Conservation (phyloP, 1,284 basidiomycete species). For the Leccinum pallidistipes region DNA sequence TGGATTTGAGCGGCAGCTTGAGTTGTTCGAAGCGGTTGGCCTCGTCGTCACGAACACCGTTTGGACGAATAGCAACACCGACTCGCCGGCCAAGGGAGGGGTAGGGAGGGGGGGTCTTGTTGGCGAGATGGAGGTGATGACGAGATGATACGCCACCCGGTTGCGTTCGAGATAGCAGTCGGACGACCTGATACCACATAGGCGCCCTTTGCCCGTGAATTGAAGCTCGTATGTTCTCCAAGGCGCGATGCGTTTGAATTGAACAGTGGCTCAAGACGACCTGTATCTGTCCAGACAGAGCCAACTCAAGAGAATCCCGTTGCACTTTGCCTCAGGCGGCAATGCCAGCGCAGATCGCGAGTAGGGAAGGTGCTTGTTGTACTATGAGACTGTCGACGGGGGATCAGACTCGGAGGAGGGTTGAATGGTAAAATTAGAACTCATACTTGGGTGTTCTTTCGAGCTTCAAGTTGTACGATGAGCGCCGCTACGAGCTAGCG, state of each 20-base stretch:
- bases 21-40: slow-evolving; percentile 86
- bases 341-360: slow-evolving; percentile 65
- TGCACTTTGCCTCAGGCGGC: slow-evolving; percentile 49
- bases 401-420: background rate
- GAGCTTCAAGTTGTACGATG: slow-evolving; percentile 37
- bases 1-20: slow-evolving; percentile 89
- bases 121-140: slow-evolving; percentile 64
- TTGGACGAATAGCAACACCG: slow-evolving; percentile 39
- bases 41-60: slow-evolving; percentile 66
- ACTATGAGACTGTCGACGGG: slow-evolving; percentile 30
- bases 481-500: slow-evolving; percentile 67
- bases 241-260: slow-evolving; percentile 92
- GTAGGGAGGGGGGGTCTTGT: slow-evolving; percentile 64
- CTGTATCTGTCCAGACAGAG: slow-evolving; percentile 21
- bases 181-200: slow-evolving; percentile 91
- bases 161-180: slow-evolving; percentile 96
- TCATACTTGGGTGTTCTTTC: slow-evolving; percentile 17
- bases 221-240: slow-evolving; percentile 95
- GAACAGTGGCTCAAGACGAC: slow-evolving; percentile 70
- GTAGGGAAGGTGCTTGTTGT: slow-evolving; percentile 59
- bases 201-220: slow-evolving; percentile 86
- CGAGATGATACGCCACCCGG: slow-evolving; percentile 34
- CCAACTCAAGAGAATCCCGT: slow-evolving; percentile 40
- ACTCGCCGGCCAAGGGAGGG: slow-evolving; percentile 79
- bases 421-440: slow-evolving; percentile 15